A percentile compares a stretch with the other conserved stretches of the same genome.
phyloP scores from a whole-genome alignment of 371 early-diverging fungal species.

The Actinomucor elegans region DNA sequence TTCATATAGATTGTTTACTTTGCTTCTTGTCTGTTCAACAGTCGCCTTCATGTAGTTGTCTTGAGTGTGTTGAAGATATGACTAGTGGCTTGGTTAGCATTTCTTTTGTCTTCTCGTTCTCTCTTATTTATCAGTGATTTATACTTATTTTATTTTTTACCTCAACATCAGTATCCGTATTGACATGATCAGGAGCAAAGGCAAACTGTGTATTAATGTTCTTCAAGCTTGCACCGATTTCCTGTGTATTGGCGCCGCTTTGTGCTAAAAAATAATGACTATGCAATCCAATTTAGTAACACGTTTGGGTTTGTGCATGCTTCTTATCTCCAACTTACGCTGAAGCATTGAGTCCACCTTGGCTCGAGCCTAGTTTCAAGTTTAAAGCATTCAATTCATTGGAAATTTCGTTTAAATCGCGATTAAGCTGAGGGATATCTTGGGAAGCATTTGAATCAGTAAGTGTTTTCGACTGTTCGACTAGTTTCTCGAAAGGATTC shows the following conservation, averaged over 20 bases:
- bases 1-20: constrained; percentile 21
- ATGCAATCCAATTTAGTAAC: too few relatives aligned
- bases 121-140: too few relatives aligned
- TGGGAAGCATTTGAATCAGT: constrained; percentile 62
- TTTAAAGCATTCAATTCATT: constrained; percentile 70
- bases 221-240: constrained; percentile 54
- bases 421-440: constrained; percentile 66
- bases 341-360: constrained; percentile 44
- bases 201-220: constrained; percentile 63
- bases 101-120: too few relatives aligned
- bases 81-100: constrained; percentile 30
- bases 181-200: constrained; percentile 65
- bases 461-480: constrained; percentile 69
- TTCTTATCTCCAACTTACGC: constrained; percentile 28
- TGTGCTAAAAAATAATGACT: constrained; percentile 71
- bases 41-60: constrained; percentile 70
- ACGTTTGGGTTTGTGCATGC: not conserved
- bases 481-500: constrained; percentile 47
- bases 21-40: constrained; percentile 65
- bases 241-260: constrained; percentile 74
- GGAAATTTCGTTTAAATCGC: constrained; percentile 79
- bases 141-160: constrained; percentile 18
- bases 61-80: constrained; percentile 68
- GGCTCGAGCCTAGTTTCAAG: constrained; percentile 46
- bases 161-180: constrained; percentile 81